A percentile compares a stretch with the other conserved stretches of the same genome.
Conservation (phyloP, 2,329 filamentous ascomycete species). For the Thielaviopsis musarum region DNA sequence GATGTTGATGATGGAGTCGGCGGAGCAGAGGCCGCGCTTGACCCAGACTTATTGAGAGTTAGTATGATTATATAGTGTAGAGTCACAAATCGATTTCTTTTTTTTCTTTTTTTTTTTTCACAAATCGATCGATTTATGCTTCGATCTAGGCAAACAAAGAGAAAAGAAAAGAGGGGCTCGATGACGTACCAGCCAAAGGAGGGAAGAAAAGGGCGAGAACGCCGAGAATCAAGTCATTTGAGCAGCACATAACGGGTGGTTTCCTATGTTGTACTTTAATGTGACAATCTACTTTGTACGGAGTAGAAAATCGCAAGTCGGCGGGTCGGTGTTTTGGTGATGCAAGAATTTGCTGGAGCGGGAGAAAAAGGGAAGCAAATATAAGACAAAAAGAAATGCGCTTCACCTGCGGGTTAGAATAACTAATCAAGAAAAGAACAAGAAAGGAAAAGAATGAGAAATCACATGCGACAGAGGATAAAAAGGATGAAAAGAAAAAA, state of each 20-base stretch:
- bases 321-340: not conserved
- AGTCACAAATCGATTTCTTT: too few relatives aligned
- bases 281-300: not conserved
- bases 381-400: too few relatives aligned
- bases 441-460: too few relatives aligned
- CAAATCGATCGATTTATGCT: slow-evolving; percentile 8
- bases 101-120: not conserved
- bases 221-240: slow-evolving; percentile 44
- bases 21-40: slow-evolving; percentile 82
- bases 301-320: not conserved
- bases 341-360: not conserved
- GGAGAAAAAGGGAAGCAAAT: not conserved
- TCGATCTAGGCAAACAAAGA: not conserved
- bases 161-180: not conserved
- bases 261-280: too few relatives aligned
- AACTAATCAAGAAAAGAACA: not conserved
- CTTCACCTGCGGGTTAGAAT: not conserved
- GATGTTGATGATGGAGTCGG: slow-evolving; percentile 88
- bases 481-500: too few relatives aligned
- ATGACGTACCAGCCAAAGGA: slow-evolving; percentile 41
- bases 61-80: not conserved
- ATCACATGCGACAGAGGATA: too few relatives aligned
- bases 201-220: slow-evolving; percentile 48
- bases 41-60: slow-evolving; percentile 61
- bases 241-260: slow-evolving; percentile 31